phyloP scores from a whole-genome alignment of 2,329 filamentous ascomycete genomes.

The Calonectria pauciramosa region DNA sequence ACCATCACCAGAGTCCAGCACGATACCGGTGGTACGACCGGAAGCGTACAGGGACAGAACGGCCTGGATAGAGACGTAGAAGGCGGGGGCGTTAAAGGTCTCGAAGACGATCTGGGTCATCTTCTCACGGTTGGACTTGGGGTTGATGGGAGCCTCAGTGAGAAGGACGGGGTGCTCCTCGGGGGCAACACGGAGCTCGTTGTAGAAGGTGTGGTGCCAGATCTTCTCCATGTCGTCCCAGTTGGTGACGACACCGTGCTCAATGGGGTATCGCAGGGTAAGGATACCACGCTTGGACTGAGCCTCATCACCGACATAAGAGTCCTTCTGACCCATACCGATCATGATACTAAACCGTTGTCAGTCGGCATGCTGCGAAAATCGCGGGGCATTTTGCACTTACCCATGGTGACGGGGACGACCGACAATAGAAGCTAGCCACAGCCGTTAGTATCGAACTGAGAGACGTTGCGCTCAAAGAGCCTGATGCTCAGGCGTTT shows the following conservation, averaged over 20 bases:
- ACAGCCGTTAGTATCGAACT: conserved; percentile 52
- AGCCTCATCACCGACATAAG: conserved; percentile 99
- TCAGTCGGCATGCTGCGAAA: conserved; percentile 32
- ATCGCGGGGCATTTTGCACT: conserved; percentile 56
- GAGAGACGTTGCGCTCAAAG: conserved; percentile 26
- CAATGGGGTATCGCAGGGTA: conserved; percentile 98
- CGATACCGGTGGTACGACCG: conserved; percentile 99
- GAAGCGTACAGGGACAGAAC: conserved; percentile 99
- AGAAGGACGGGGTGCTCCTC: conserved; percentile 99
- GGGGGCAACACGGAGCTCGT: conserved; percentile 99
- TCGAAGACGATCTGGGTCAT: conserved; percentile 99
- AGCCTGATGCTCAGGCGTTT: conserved; percentile 35
- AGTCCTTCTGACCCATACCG: conserved; percentile 99
- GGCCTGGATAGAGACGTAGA: conserved; percentile 99
- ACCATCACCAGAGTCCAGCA: conserved; percentile 99
- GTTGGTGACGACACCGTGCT: conserved; percentile 99
- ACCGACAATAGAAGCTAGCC: conserved; percentile 96
- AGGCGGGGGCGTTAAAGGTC: conserved; percentile 99
- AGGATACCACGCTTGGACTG: conserved; percentile 99
- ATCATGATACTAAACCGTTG: conserved; percentile 91
- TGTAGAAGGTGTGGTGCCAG: conserved; percentile 99
- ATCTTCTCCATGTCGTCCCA: conserved; percentile 99
- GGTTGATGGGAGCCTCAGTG: conserved; percentile 99
- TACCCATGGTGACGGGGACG: conserved; percentile 99
- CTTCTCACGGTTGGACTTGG: conserved; percentile 99